A percentile compares a stretch with the other conserved stretches of the same genome.
phyloP scores from a whole-genome alignment of 352 stramenopile genomes.

The Pythium plurisporium region DNA sequence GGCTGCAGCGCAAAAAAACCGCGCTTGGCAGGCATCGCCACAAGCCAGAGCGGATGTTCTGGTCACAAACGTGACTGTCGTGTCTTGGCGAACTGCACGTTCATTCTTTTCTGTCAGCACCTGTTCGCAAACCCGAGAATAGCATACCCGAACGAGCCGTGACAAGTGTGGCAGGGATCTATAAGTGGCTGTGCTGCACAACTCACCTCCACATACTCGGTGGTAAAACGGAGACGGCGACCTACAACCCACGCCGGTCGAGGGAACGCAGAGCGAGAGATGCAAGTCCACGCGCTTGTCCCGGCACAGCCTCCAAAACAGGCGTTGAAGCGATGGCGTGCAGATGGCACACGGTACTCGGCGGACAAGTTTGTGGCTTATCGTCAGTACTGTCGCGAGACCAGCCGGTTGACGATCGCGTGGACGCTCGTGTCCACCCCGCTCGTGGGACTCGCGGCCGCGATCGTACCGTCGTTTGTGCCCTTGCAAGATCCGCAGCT shows the following conservation, averaged over 20 bases:
- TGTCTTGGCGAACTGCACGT: too few relatives aligned
- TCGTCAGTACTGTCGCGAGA: neutral
- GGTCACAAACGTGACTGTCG: too few relatives aligned
- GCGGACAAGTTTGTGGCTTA: neutral
- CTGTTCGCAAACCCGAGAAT: too few relatives aligned
- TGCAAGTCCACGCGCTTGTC: neutral
- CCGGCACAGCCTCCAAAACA: neutral
- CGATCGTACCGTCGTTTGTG: conserved; percentile 2
- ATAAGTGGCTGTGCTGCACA: too few relatives aligned
- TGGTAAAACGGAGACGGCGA: too few relatives aligned
- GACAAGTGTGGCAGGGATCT: too few relatives aligned
- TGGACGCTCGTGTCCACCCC: conserved; percentile 2
- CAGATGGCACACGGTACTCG: neutral
- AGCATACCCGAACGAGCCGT: too few relatives aligned
- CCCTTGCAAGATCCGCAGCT: conserved; percentile 2
- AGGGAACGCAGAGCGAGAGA: too few relatives aligned
- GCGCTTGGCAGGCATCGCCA: neutral
- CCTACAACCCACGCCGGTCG: too few relatives aligned
- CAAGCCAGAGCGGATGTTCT: too few relatives aligned
- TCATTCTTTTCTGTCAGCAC: too few relatives aligned
- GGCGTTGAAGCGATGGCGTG: neutral
- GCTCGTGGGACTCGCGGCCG: neutral
- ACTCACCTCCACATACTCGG: neutral
- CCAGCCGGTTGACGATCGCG: neutral
- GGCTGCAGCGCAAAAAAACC: neutral